Percentiles rank a stretch among this genome's conserved stretches.
Conservation (phyloP, 305 asterid genomes). For the Lippia alba region DNA sequence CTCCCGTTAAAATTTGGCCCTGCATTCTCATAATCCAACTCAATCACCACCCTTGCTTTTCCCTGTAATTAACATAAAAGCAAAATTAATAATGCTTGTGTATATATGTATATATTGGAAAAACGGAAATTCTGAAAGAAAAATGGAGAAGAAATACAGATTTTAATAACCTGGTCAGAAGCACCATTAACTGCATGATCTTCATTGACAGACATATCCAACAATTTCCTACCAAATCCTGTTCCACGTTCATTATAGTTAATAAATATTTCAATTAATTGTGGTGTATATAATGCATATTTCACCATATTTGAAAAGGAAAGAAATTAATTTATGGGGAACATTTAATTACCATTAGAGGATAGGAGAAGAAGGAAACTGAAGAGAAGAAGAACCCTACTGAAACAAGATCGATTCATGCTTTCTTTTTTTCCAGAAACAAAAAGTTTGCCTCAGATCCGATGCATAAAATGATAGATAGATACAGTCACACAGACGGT, state of each 20-base stretch:
- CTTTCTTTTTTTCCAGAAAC: neutral
- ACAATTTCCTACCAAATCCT: conserved; percentile 49
- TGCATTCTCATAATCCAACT: conserved; percentile 46
- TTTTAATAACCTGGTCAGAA: conserved; percentile 24
- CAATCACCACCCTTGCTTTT: conserved; percentile 39
- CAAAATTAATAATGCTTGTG: neutral
- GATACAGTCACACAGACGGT: neutral
- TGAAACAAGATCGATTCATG: conserved; percentile 41
- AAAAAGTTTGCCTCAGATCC: conserved; percentile 20
- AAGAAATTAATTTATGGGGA: neutral
- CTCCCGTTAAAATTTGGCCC: conserved; percentile 43
- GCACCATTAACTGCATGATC: conserved; percentile 18
- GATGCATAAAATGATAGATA: neutral
- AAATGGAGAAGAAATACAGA: neutral
- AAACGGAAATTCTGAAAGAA: too few species aligned
- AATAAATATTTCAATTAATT: neutral
- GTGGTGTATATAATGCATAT: neutral
- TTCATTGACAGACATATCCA: conserved; percentile 23
- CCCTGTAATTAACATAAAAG: conserved; percentile 23
- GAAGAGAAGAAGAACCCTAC: conserved; percentile 37
- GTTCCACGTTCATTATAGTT: too few species aligned
- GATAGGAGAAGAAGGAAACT: conserved; percentile 41
- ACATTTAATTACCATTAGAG: conserved; percentile 45
- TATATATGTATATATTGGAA: too few species aligned
- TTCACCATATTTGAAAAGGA: neutral